A percentile compares a stretch with the other conserved stretches of the same genome.
phyloP scores from a whole-genome alignment of 176 grass and related monocot genomes.

The Carex kokanica region DNA sequence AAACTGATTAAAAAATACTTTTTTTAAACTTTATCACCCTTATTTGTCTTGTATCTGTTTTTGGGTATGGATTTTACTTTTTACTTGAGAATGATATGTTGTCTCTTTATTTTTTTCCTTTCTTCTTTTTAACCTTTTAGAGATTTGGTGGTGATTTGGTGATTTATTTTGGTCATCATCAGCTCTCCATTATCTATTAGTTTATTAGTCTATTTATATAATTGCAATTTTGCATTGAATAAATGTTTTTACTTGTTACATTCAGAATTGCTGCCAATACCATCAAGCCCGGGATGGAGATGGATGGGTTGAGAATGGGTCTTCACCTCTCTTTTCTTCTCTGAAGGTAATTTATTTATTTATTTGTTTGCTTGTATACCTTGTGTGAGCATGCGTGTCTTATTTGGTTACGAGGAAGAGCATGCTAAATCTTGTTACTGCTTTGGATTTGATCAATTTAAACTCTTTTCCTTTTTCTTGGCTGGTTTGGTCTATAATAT shows the following conservation, averaged over 20 bases:
- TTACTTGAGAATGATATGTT: neutral
- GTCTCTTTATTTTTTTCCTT: neutral
- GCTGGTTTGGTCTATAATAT: neutral
- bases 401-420: slow-evolving; percentile 20
- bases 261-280: slow-evolving; percentile 71
- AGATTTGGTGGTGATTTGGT: neutral
- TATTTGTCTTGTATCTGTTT: neutral
- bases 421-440: neutral
- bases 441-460: neutral
- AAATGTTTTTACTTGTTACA: slow-evolving; percentile 6
- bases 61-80: neutral
- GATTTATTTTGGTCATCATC: slow-evolving; percentile 4
- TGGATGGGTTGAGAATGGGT: slow-evolving; percentile 93
- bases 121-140: neutral
- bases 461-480: neutral
- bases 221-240: slow-evolving; percentile 2
- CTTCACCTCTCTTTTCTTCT: slow-evolving; percentile 38
- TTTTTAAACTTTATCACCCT: neutral
- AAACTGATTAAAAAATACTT: neutral
- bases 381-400: neutral
- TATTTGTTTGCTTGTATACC: neutral
- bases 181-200: neutral
- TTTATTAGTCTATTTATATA: neutral
- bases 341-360: slow-evolving; percentile 50
- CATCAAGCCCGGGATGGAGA: slow-evolving; percentile 98